phyloP scores from a whole-genome alignment of 2,329 filamentous ascomycete genomes.

The Clonostachys solani region DNA sequence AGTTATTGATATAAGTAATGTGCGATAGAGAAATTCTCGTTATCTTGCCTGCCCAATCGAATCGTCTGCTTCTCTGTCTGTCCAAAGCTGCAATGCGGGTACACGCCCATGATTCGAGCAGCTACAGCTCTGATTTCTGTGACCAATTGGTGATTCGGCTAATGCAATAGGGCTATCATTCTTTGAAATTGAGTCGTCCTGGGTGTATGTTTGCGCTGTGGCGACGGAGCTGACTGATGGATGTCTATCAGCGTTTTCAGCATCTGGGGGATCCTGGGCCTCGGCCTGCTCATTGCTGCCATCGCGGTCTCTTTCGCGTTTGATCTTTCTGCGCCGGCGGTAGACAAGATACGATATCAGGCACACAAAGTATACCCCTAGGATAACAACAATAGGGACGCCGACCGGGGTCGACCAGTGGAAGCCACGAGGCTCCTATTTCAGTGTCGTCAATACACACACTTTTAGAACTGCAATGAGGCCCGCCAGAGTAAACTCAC shows the following conservation, averaged over 20 bases:
- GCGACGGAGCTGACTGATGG: constrained; percentile 13
- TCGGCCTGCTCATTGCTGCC: constrained; percentile 5
- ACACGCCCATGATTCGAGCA: too few relatives aligned
- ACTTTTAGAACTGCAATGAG: not conserved
- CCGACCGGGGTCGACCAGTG: constrained; percentile 20
- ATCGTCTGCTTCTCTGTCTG: too few relatives aligned
- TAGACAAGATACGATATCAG: constrained; percentile 17
- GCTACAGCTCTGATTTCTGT: too few relatives aligned
- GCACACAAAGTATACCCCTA: constrained; percentile 19
- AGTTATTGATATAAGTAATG: too few relatives aligned
- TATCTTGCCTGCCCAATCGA: too few relatives aligned
- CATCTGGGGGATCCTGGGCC: not conserved
- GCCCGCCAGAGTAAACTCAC: constrained; percentile 6
- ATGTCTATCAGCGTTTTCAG: constrained; percentile 6
- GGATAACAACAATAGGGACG: constrained; percentile 19
- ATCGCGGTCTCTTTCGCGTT: not conserved
- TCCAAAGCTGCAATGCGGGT: too few relatives aligned
- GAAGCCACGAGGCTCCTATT: constrained; percentile 10
- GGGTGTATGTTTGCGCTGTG: constrained; percentile 10
- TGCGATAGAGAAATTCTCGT: too few relatives aligned
- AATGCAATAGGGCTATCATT: too few relatives aligned
- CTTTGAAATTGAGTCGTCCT: constrained; percentile 8
- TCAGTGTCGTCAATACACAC: not conserved
- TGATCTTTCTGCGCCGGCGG: constrained; percentile 12
- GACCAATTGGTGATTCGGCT: too few relatives aligned